A percentile compares a stretch with the other conserved stretches of the same genome.
Evolutionary conservation across 2,329 filamentous ascomycete species (phyloP).

Genomic region (Fusarium abutilonis): DNA sequence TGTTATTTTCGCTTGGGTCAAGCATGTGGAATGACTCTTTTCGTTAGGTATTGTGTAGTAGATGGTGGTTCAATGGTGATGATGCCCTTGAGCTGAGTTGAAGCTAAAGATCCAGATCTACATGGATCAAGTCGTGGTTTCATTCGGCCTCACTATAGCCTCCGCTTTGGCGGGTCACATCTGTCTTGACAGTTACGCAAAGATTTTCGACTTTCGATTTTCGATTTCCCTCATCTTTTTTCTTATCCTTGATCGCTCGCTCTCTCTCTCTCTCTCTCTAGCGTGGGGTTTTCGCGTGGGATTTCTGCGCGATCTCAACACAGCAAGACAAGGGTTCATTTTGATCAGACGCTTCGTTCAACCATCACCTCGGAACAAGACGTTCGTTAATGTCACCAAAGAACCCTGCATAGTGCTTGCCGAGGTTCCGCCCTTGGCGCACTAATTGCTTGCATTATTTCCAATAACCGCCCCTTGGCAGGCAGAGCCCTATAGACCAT

Average conservation of each 20-base stretch:
- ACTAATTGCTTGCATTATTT: neutral
- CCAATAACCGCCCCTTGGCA: slow-evolving; percentile 14
- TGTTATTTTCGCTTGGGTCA: neutral
- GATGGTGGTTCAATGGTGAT: slow-evolving; percentile 3
- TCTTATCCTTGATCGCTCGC: neutral
- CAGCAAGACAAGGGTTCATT: slow-evolving; percentile 12
- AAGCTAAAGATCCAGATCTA: neutral
- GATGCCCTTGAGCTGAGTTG: neutral
- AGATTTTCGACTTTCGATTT: neutral
- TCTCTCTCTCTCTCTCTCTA: too few relatives aligned
- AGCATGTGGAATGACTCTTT: neutral
- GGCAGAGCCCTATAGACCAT: slow-evolving; percentile 19
- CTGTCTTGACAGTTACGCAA: neutral
- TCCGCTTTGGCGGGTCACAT: slow-evolving; percentile 22
- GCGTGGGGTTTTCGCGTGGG: neutral
- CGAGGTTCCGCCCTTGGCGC: slow-evolving; percentile 25
- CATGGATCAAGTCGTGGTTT: neutral
- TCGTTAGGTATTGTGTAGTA: neutral
- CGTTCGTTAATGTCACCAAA: neutral
- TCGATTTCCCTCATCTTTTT: neutral
- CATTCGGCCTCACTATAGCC: slow-evolving; percentile 12
- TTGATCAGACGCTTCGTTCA: slow-evolving; percentile 6
- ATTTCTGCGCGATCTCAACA: slow-evolving; percentile 6
- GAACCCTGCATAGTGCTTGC: slow-evolving; percentile 22
- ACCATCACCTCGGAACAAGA: slow-evolving; percentile 17